A percentile compares a stretch with the other conserved stretches of the same genome.
phyloP scores from a whole-genome alignment of 495 filamentous ascomycete species.

The Ramalina peruviana region DNA sequence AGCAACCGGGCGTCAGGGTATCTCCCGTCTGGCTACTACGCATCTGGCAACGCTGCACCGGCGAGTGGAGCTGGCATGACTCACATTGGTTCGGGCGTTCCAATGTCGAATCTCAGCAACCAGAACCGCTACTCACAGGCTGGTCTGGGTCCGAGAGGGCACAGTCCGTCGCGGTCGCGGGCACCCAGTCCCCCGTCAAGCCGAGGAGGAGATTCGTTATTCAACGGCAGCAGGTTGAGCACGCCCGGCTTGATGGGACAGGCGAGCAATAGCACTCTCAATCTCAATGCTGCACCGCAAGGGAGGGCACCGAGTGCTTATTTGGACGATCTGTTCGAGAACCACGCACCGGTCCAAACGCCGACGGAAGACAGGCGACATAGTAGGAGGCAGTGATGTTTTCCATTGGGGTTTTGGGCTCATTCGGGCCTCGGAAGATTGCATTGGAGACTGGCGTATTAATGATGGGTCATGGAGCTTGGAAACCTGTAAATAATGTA shows the following conservation, averaged over 20 bases:
- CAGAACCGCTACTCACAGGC: slow-evolving; percentile 33
- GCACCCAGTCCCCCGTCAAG: slow-evolving; percentile 43
- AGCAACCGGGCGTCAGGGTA: slow-evolving; percentile 52
- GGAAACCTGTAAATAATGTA: too few species aligned
- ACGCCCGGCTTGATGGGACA: slow-evolving; percentile 26
- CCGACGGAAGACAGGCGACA: slow-evolving; percentile 8
- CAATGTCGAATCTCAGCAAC: slow-evolving; percentile 39
- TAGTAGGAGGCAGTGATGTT: slow-evolving; percentile 5
- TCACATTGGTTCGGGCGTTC: slow-evolving; percentile 32
- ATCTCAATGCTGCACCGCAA: slow-evolving; percentile 49
- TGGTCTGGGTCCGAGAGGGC: slow-evolving; percentile 25
- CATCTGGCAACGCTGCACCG: slow-evolving; percentile 45
- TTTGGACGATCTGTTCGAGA: slow-evolving; percentile 83
- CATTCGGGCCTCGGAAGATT: not conserved
- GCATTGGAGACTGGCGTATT: not conserved
- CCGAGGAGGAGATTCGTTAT: slow-evolving; percentile 22
- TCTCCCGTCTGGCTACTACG: slow-evolving; percentile 87
- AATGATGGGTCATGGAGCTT: too few species aligned
- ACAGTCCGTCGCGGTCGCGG: slow-evolving; percentile 55
- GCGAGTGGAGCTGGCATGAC: slow-evolving; percentile 26
- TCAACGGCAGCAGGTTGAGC: slow-evolving; percentile 16
- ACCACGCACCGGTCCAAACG: slow-evolving; percentile 27
- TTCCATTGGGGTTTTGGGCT: not conserved
- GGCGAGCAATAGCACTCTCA: slow-evolving; percentile 56
- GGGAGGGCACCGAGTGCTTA: slow-evolving; percentile 81